Percentiles rank a stretch among this genome's conserved stretches.
Evolutionary conservation across 164 flowering plant genomes (phyloP).

Genomic region (Berberis thunbergii): DNA sequence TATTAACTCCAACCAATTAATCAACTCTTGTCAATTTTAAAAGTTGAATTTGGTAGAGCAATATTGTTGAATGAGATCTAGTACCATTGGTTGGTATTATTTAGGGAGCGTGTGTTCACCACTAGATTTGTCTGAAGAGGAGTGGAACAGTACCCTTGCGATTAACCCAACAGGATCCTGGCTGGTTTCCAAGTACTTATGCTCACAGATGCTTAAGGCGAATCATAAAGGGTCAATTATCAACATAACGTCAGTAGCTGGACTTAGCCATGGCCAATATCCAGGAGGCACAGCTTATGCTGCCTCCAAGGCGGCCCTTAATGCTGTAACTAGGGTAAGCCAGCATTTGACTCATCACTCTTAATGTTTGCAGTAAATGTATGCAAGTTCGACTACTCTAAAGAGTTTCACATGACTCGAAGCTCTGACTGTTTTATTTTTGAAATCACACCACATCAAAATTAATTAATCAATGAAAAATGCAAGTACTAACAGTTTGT

Average conservation of each 20-base stretch:
- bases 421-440: no score
- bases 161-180: constrained; percentile 67
- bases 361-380: neutral
- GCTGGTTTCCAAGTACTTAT: constrained; percentile 57
- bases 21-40: no score
- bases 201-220: constrained; percentile 44
- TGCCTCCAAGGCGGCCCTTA: constrained; percentile 46
- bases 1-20: no score
- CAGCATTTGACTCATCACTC: neutral
- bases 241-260: constrained; percentile 63
- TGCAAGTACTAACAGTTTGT: neutral
- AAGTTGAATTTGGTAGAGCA: neutral
- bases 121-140: constrained; percentile 52
- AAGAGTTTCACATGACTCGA: no score
- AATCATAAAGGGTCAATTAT: constrained; percentile 51
- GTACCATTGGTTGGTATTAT: neutral
- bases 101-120: constrained; percentile 37
- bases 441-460: no score
- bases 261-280: constrained; percentile 43
- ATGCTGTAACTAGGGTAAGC: constrained; percentile 55
- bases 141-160: constrained; percentile 38
- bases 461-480: no score
- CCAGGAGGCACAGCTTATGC: constrained; percentile 53
- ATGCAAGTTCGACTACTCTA: no score
- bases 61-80: neutral